Conservation (phyloP, 257 asterid genomes). For the Nicotiana knightiana region DNA sequence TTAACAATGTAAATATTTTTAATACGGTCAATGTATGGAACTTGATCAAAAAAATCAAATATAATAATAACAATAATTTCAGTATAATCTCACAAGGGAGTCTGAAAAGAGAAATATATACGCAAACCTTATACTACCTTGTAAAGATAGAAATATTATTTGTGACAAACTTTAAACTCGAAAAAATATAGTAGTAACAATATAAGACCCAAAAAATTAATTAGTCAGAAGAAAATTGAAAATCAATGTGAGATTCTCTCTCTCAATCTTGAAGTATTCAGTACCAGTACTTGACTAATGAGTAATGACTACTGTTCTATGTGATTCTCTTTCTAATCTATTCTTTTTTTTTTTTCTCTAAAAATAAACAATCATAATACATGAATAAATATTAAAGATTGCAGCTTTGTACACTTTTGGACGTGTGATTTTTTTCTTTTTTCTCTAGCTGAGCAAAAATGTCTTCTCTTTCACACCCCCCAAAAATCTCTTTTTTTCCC, state of each 20-base stretch:
- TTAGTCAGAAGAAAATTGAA: background rate
- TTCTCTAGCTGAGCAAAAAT: slow-evolving; percentile 29
- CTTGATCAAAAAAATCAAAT: no score
- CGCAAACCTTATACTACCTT: no score
- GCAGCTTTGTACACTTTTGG: slow-evolving; percentile 31
- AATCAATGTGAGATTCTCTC: background rate
- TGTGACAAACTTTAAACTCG: rapidly evolving
- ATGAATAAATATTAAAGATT: slow-evolving; percentile 24
- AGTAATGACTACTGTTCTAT: background rate
- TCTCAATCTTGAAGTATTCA: background rate
- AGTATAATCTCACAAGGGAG: no score
- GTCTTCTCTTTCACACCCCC: slow-evolving; percentile 79
- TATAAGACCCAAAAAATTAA: background rate
- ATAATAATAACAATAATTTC: no score
- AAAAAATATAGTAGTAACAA: no score
- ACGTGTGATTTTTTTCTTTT: slow-evolving; percentile 22
- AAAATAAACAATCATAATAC: slow-evolving; percentile 7
- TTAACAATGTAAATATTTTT: no score
- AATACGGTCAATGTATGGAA: no score
- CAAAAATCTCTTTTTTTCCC: background rate
- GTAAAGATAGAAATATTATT: no score
- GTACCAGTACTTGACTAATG: background rate
- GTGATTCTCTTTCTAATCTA: slow-evolving; percentile 16
- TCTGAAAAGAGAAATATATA: rapidly evolving
- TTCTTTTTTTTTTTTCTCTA: slow-evolving; percentile 6